Evolutionary conservation across 768 basidiomycete genomes (phyloP).

Genomic region (Hysterangium stoloniferum): DNA sequence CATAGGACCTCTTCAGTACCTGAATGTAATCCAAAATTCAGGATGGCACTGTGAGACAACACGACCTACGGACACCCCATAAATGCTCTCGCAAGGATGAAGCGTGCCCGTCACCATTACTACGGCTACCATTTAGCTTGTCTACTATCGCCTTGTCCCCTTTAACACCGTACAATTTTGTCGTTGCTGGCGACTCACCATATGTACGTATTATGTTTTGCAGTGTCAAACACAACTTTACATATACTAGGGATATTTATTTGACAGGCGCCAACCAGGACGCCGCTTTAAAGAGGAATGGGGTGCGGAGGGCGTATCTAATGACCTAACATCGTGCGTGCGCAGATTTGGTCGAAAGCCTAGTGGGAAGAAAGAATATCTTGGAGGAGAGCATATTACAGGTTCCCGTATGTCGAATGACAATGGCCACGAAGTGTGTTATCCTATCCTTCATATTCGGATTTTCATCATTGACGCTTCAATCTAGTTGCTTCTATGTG

Average conservation of each 20-base stretch:
- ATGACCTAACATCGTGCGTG: slow-evolving; percentile 67
- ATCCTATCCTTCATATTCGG: slow-evolving; percentile 3
- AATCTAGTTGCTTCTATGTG: slow-evolving; percentile 55
- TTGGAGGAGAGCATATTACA: slow-evolving; percentile 56
- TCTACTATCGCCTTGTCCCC: slow-evolving; percentile 71
- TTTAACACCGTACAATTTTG: slow-evolving; percentile 74
- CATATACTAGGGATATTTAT: slow-evolving; percentile 59
- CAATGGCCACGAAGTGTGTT: slow-evolving; percentile 68
- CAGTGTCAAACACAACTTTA: slow-evolving; percentile 14
- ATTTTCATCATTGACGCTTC: slow-evolving; percentile 14
- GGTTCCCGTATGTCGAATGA: slow-evolving; percentile 62
- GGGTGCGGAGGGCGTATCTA: slow-evolving; percentile 47
- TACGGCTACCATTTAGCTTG: slow-evolving; percentile 55
- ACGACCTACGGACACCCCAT: slow-evolving; percentile 70
- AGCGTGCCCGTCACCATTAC: slow-evolving; percentile 64
- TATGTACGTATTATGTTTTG: slow-evolving; percentile 45
- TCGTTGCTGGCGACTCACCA: slow-evolving; percentile 75
- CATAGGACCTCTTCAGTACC: slow-evolving; percentile 17
- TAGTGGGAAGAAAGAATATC: slow-evolving; percentile 27
- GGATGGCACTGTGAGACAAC: slow-evolving; percentile 85
- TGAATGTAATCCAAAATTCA: slow-evolving; percentile 29
- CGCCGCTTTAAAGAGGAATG: slow-evolving; percentile 58
- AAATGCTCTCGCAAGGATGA: slow-evolving; percentile 37
- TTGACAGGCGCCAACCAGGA: slow-evolving; percentile 70
- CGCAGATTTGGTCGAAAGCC: slow-evolving; percentile 60